Evolutionary conservation across 768 basidiomycete species (phyloP), one percentile per base, ranked within the genome.

Genomic region (Lentinus brumalis): DNA sequence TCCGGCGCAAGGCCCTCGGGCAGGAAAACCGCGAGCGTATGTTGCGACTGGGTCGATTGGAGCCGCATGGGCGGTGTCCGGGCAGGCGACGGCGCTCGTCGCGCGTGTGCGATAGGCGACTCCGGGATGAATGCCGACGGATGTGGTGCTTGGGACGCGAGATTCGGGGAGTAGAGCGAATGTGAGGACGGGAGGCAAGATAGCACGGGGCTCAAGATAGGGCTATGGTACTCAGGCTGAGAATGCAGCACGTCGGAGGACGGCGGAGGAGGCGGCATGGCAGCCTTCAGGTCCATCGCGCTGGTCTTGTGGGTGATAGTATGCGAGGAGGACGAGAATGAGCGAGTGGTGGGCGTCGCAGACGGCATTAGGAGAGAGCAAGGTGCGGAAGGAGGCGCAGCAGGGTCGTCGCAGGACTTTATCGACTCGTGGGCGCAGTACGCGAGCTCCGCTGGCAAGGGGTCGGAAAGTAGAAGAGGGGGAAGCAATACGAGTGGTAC

Each of bases 1-100:
- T 87, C 86, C 14, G 83, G 79, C 63, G 78, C 71, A 47, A 82
- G 80, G 10, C 74, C 73, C 50, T 72, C 67, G 9, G 84, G 84
- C 12, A 87, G 79, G 45, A 71, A 71, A 14, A 85, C 81, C 31
- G 74, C 74, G n/a, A 86, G 70, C 4, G 73, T 78, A 70, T 86
- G 78, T 60, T 68, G 73, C 32, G 68, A 62, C 5, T 70, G 60
- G 21, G 78, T 78, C 50, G 80, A 77, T 44, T 76, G 72, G 50
- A 82, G 69, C n/a, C 74, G 63, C 77, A 85, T 79, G 26, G 75
- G 73, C 40, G 85, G 83, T n/a, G 73, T 57, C 8, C 40, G 56
- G 15, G 56, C 60, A 10, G 53, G 53, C 31, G 64, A 47, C 2
- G 57, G 53, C 42, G 57, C 57, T 50, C 60, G 60, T 9, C 57